Conservation (phyloP, 2,329 filamentous ascomycete species). For the Aspergillus chevalieri region DNA sequence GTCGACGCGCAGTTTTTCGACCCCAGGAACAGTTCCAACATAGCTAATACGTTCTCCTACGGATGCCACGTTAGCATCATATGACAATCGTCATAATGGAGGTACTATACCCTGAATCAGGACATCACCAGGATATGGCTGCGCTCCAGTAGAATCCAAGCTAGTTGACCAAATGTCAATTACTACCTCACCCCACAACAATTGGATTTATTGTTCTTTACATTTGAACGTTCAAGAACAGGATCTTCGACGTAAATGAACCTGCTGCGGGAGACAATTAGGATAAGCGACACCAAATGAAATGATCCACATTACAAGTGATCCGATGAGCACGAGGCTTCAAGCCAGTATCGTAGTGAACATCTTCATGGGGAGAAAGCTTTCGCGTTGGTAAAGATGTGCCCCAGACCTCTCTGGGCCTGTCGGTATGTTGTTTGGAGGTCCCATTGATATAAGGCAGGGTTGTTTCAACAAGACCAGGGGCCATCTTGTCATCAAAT, state of each 20-base stretch:
- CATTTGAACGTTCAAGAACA: background rate
- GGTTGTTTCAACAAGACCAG: background rate
- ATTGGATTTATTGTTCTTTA: background rate
- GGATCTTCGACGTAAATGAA: slow-evolving; percentile 2
- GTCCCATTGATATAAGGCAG: background rate
- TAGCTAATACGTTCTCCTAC: slow-evolving; percentile 21
- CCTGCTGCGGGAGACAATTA: too few species aligned
- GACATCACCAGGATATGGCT: slow-evolving; percentile 36
- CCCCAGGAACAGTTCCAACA: slow-evolving; percentile 30
- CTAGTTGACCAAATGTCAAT: slow-evolving; percentile 22
- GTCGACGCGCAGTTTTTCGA: slow-evolving; percentile 21
- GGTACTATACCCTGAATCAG: slow-evolving; percentile 28
- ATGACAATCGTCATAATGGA: background rate
- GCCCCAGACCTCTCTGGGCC: background rate
- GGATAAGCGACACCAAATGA: too few species aligned
- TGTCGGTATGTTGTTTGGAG: background rate
- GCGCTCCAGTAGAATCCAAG: slow-evolving; percentile 34
- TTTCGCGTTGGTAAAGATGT: background rate
- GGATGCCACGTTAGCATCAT: background rate
- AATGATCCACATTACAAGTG: background rate
- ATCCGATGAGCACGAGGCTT: slow-evolving; percentile 1
- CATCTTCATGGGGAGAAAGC: background rate
- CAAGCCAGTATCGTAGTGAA: background rate
- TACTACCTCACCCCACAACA: too few species aligned
- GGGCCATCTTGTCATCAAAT: background rate